phyloP scores from a whole-genome alignment of 495 filamentous ascomycete species.

The Arthonia radiata region DNA sequence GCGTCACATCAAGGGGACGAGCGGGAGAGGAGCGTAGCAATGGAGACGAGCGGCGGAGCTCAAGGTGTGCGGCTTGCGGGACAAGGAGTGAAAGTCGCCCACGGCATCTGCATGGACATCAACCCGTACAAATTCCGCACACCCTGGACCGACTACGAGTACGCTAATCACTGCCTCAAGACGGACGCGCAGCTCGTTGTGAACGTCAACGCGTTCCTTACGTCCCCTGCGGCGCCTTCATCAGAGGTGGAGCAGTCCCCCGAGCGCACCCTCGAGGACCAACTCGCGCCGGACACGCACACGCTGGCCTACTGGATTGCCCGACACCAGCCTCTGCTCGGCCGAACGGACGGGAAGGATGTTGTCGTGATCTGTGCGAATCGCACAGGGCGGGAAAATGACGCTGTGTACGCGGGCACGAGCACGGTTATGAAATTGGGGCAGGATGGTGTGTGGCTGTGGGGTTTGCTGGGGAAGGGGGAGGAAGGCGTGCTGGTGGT shows the following conservation, averaged over 20 bases:
- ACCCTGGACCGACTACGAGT: constrained; percentile 60
- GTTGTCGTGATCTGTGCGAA: constrained; percentile 2
- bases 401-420: constrained; percentile 58
- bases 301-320: constrained; percentile 82
- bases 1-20: no score
- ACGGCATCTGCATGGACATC: constrained; percentile 30
- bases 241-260: constrained; percentile 16
- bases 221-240: no score
- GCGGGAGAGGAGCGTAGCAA: no score
- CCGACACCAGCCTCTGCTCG: constrained; percentile 48
- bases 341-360: constrained; percentile 21
- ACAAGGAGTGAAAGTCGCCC: no score
- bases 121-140: constrained; percentile 62
- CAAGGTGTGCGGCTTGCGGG: no score
- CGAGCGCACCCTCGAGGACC: constrained; percentile 17
- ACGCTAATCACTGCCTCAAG: constrained; percentile 53
- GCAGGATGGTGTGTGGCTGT: constrained; percentile 38
- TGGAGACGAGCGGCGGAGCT: no score
- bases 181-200: constrained; percentile 45
- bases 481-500: constrained; percentile 40
- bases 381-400: constrained; percentile 23
- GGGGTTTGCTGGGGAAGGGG: constrained; percentile 38
- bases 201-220: constrained; percentile 76
- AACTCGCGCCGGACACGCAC: constrained; percentile 41
- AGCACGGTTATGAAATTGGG: constrained; percentile 58